phyloP scores from a whole-genome alignment of 768 basidiomycete genomes.

The Leucosporidium yakuticum region DNA sequence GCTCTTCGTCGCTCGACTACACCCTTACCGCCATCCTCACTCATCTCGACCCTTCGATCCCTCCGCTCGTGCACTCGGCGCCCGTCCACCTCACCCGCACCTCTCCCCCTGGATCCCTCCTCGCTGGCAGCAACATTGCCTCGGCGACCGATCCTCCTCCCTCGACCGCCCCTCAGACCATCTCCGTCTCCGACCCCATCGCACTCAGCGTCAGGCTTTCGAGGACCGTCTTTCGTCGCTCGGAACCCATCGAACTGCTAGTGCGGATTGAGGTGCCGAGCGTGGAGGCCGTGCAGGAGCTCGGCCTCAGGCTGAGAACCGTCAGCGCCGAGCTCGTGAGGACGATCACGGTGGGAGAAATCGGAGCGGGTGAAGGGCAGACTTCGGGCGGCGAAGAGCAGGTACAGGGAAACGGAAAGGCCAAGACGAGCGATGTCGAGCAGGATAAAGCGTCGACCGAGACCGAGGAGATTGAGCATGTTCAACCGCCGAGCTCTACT shows the following conservation, averaged over 20 bases:
- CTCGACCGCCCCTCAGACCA: not conserved
- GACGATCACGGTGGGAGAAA: constrained; percentile 26
- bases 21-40: constrained; percentile 62
- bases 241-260: constrained; percentile 72
- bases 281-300: constrained; percentile 60
- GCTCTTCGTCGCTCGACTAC: constrained; percentile 66
- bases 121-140: constrained; percentile 6
- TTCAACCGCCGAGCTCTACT: not conserved
- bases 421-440: not conserved
- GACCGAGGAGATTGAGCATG: not conserved
- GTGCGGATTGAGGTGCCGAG: constrained; percentile 71
- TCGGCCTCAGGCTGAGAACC: constrained; percentile 69
- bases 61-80: constrained; percentile 31
- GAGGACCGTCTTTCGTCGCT: constrained; percentile 61
- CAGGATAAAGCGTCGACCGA: not conserved
- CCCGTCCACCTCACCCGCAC: constrained; percentile 34
- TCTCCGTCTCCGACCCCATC: constrained; percentile 49
- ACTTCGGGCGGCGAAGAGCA: too few relatives aligned
- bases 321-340: constrained; percentile 72
- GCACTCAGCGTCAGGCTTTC: constrained; percentile 65
- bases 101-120: constrained; percentile 28
- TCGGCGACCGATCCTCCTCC: not conserved
- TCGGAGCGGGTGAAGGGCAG: not conserved
- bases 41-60: constrained; percentile 42
- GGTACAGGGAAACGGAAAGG: not conserved